Evolutionary conservation across 2,329 filamentous ascomycete species (phyloP), one percentile per base, ranked within the genome.

Genomic region (Gnomoniopsis smithogilvyi): DNA sequence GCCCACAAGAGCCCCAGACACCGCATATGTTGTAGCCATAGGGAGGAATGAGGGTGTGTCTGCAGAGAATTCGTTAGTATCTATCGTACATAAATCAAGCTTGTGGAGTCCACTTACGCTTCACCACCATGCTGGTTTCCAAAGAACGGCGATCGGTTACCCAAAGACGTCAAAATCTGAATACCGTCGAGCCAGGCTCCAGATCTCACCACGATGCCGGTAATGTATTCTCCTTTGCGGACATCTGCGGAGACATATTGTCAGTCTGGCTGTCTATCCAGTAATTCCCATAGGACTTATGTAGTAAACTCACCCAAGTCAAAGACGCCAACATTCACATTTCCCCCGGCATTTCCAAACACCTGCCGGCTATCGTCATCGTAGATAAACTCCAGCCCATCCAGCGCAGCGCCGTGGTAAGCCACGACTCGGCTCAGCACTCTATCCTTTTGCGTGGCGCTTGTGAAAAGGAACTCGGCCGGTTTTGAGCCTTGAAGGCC

Each of bases 341-440:
- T 88, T 8, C 88, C 90, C 14, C 89, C 89, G 56, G 83, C 80
- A 68, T 91, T 93, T 45, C 95, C 95, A 77, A 99, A 96, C 3
- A 97, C 73, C 70, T 97, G 92, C 56, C 81, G 89, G 1, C 90
- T 89, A 17, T 84, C 82, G 71, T 98, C 92, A 68, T 98, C 94
- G 69, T 96, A 98, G 60, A 90, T 80, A 73, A 99, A 98, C 71
- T 98, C 94, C 21, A 99, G 73, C 0, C 95, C 95, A 70, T 96
- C 89, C 14, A 98, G 70, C 3, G 88, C 88, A 60, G 80, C 78
- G 2, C 90, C 92, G 66, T 92, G 88, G 68, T 92, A 96, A 15
- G 96, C 80, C 61, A 86, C 83, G 58, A 97, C 82, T 6, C 84
- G 84, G 1, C 86, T 88, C 63, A 98, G 78, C 33, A 96, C 81